These are phyloP conservation scores for Plantago major DNA, from an alignment of 257 asterid genomes.

Conservation along the genomic window DNA sequence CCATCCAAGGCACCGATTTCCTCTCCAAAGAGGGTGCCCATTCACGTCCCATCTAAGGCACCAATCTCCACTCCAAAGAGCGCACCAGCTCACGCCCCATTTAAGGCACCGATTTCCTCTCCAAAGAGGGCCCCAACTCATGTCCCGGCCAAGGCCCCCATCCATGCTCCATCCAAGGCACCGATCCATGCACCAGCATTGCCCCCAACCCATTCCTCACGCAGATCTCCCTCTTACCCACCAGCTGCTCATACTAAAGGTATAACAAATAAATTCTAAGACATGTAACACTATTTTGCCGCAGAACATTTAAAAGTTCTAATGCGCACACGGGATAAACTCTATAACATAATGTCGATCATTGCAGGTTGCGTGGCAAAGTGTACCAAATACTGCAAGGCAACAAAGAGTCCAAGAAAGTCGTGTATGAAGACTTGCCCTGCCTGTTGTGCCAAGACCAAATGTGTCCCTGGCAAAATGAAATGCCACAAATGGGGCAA, in stretches of 20 bases:
- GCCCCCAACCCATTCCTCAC: not conserved
- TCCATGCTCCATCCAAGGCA: too few species aligned
- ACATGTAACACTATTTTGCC: not conserved
- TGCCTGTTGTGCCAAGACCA: conserved; percentile 9
- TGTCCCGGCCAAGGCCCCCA: too few species aligned
- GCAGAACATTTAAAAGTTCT: not conserved
- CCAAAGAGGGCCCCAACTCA: too few species aligned
- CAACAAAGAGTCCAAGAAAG: not conserved
- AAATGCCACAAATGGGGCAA: conserved; percentile 10
- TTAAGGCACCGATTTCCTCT: too few species aligned
- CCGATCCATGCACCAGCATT: not conserved
- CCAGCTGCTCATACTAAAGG: not conserved
- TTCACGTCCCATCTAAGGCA: too few species aligned
- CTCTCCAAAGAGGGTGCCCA: too few species aligned
- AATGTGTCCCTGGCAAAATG: conserved; percentile 2
- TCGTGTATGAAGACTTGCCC: not conserved
- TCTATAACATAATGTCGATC: too few species aligned
- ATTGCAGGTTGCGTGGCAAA: conserved; percentile 2
- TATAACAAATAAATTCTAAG: not conserved
- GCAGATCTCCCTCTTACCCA: conserved; percentile 3
- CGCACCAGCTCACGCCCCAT: too few species aligned
- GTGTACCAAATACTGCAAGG: conserved; percentile 12
- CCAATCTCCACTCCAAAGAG: too few species aligned
- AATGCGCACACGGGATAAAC: not conserved
- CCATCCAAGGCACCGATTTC: too few species aligned